These are phyloP conservation scores for Hymenotorrendiella dingleyae DNA, from an alignment of 2,329 filamentous ascomycete genomes.

Conservation along the genomic window DNA sequence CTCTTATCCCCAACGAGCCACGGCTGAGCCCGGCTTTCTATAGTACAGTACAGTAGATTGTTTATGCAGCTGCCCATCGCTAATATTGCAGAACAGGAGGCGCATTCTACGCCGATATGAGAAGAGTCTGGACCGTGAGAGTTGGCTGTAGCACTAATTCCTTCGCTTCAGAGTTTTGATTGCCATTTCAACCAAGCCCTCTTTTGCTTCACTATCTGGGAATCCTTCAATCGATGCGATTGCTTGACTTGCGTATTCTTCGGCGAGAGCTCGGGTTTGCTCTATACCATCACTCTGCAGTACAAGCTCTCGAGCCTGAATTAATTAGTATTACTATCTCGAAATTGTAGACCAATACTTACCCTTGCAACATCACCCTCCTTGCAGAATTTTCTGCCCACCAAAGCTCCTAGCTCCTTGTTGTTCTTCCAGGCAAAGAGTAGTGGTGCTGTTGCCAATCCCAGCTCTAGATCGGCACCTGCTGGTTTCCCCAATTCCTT, in stretches of 20 bases:
- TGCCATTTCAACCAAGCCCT: constrained; percentile 88
- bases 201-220: constrained; percentile 91
- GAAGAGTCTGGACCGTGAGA: too few relatives aligned
- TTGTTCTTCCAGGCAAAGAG: constrained; percentile 94
- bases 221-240: constrained; percentile 78
- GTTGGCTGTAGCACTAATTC: constrained; percentile 65
- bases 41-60: too few relatives aligned
- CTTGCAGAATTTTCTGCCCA: constrained; percentile 81
- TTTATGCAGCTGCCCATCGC: too few relatives aligned
- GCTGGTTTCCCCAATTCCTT: constrained; percentile 89
- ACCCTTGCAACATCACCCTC: constrained; percentile 83
- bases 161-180: constrained; percentile 82
- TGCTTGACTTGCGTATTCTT: constrained; percentile 85
- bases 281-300: constrained; percentile 79
- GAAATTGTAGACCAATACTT: constrained; percentile 32
- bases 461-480: constrained; percentile 87
- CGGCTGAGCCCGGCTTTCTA: too few relatives aligned
- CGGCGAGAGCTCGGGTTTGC: constrained; percentile 82
- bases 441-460: constrained; percentile 86
- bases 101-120: too few relatives aligned
- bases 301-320: constrained; percentile 80
- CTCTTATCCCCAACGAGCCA: too few relatives aligned
- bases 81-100: too few relatives aligned
- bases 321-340: not conserved
- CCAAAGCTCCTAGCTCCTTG: constrained; percentile 75